Conservation (phyloP, 1,284 basidiomycete species). For the Rhodotorula sp. region DNA sequence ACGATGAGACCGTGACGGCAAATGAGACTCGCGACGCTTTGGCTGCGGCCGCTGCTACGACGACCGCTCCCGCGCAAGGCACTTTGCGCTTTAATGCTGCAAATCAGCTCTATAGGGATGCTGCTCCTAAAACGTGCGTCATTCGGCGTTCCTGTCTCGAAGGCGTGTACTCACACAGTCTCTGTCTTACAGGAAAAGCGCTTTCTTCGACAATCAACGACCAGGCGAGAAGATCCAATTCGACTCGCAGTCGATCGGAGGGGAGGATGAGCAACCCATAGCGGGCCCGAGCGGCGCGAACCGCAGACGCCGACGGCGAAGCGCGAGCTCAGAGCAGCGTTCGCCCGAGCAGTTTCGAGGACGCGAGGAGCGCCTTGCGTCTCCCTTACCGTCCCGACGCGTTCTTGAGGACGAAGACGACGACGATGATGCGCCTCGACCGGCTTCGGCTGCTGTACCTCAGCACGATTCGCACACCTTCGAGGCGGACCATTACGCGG, state of each 20-base stretch:
- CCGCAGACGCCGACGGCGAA: background rate
- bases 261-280: background rate
- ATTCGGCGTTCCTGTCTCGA: too few relatives aligned
- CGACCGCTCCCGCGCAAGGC: background rate
- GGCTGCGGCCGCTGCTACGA: too few relatives aligned
- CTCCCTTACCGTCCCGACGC: background rate
- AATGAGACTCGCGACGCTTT: background rate
- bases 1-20: too few relatives aligned
- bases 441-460: background rate
- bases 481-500: background rate
- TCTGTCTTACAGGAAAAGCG: background rate
- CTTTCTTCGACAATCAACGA: conserved; percentile 12
- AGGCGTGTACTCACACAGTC: too few relatives aligned
- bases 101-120: background rate
- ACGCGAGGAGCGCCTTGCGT: background rate
- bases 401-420: background rate
- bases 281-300: background rate
- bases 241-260: conserved; percentile 9
- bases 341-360: conserved; percentile 1
- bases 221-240: conserved; percentile 20
- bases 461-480: background rate
- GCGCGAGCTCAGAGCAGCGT: background rate
- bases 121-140: background rate
- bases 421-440: background rate
- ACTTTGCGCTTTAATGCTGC: background rate